phyloP scores from a whole-genome alignment of 768 basidiomycete species.

The Calocera cornea region DNA sequence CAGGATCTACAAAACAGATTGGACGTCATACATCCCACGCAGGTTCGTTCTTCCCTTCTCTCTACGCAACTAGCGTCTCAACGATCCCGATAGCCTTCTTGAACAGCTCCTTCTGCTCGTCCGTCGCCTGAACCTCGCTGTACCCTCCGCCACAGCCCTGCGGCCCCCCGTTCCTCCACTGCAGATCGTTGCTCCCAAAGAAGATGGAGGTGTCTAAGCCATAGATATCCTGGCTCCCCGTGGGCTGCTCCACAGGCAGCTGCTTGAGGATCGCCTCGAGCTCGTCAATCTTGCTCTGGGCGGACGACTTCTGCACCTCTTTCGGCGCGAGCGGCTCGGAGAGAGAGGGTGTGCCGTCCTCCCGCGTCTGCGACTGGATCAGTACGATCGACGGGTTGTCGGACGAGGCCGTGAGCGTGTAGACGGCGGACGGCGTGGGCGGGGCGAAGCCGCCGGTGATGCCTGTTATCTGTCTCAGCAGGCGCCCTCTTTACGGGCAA shows the following conservation, averaged over 20 bases:
- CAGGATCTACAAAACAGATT: too few relatives aligned
- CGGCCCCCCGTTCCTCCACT: conserved; percentile 51
- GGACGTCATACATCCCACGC: too few relatives aligned
- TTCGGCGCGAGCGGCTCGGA: conserved; percentile 30
- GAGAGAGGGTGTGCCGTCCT: conserved; percentile 34
- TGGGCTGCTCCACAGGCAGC: conserved; percentile 42
- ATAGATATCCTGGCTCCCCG: conserved; percentile 60
- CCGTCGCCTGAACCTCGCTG: conserved; percentile 38
- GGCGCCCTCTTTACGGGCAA: not conserved
- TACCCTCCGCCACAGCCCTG: conserved; percentile 43
- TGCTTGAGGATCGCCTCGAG: conserved; percentile 45
- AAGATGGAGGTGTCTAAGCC: conserved; percentile 51
- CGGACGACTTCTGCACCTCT: conserved; percentile 25
- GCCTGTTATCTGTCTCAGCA: conserved; percentile 31
- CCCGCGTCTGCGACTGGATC: conserved; percentile 37
- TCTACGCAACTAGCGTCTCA: conserved; percentile 26
- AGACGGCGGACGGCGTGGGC: conserved; percentile 44
- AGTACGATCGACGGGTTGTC: conserved; percentile 27
- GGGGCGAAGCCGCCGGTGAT: conserved; percentile 66
- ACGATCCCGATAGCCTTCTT: conserved; percentile 57
- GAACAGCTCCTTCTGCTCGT: conserved; percentile 54
- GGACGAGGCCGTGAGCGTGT: conserved; percentile 36
- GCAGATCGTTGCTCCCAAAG: conserved; percentile 41
- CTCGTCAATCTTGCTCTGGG: conserved; percentile 37
- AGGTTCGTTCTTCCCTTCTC: not conserved